Evolutionary conservation across 2,329 filamentous ascomycete species (phyloP).

Genomic region (Venturia aucupariae): DNA sequence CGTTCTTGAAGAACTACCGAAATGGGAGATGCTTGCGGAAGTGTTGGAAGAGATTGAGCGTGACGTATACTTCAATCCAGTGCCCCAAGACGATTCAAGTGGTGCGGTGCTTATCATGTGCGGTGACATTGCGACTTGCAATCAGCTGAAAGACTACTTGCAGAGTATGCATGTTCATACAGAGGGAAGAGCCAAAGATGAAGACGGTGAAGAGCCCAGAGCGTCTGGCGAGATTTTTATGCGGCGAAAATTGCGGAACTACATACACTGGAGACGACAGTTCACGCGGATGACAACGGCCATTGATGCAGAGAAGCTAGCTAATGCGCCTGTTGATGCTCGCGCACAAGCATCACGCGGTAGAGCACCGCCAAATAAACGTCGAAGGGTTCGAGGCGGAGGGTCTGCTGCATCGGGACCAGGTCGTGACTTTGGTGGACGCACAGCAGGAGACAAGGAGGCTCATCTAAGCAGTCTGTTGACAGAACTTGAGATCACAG

Average conservation of each 20-base stretch:
- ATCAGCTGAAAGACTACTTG: conserved; percentile 82
- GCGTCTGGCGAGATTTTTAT: conserved; percentile 65
- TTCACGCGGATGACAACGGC: conserved; percentile 76
- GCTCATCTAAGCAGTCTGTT: conserved; percentile 73
- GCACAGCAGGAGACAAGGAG: conserved; percentile 73
- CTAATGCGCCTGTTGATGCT: conserved; percentile 36
- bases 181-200: conserved; percentile 28
- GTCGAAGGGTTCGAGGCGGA: conserved; percentile 66
- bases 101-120: conserved; percentile 96
- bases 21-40: conserved; percentile 84
- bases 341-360: conserved; percentile 40
- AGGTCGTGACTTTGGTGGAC: conserved; percentile 59
- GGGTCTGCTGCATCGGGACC: conserved; percentile 50
- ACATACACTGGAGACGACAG: conserved; percentile 82
- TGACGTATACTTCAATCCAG: conserved; percentile 76
- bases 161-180: conserved; percentile 73
- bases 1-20: conserved; percentile 87
- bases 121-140: conserved; percentile 72
- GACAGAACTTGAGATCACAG: conserved; percentile 72
- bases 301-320: conserved; percentile 65
- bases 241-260: conserved; percentile 74
- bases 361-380: conserved; percentile 71
- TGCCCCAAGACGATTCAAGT: conserved; percentile 70
- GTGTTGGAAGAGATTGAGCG: conserved; percentile 88
- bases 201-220: conserved; percentile 37